These are phyloP conservation scores for Arabis hirsuta DNA, from an alignment of 345 rosid species.

Conservation along the genomic window DNA sequence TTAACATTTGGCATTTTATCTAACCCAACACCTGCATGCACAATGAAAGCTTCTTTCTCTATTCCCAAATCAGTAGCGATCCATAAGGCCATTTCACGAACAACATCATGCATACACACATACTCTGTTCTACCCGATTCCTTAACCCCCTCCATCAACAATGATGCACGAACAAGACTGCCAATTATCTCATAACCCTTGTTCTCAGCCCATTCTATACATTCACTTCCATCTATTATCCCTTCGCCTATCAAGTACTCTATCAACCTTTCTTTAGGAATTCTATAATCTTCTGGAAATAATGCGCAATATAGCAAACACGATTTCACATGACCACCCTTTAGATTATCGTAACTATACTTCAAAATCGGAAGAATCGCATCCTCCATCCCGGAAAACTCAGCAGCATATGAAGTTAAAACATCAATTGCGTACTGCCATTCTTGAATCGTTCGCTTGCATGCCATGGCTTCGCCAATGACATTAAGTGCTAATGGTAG, in stretches of 20 bases:
- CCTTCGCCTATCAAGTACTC: constrained; percentile 44
- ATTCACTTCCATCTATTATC: constrained; percentile 24
- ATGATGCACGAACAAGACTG: constrained; percentile 29
- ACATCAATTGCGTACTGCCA: constrained; percentile 46
- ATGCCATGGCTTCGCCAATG: constrained; percentile 46
- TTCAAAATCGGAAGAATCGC: constrained; percentile 40
- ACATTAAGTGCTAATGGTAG: constrained; percentile 51
- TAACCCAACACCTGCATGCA: neutral
- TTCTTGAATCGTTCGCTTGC: constrained; percentile 19
- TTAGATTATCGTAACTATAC: constrained; percentile 41
- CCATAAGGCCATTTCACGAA: constrained; percentile 50
- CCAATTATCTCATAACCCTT: constrained; percentile 30
- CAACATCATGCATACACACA: constrained; percentile 47
- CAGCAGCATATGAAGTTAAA: constrained; percentile 32
- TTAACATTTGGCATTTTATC: constrained; percentile 1
- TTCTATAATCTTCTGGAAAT: constrained; percentile 40
- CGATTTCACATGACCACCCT: neutral
- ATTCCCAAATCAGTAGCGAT: constrained; percentile 2
- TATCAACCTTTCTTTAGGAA: constrained; percentile 25
- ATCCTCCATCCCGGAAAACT: constrained; percentile 28
- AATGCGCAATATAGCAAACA: constrained; percentile 51
- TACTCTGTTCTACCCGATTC: neutral
- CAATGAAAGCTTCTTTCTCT: neutral
- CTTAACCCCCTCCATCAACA: constrained; percentile 37
- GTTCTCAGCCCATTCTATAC: constrained; percentile 24